Conservation (phyloP, 768 basidiomycete species). For the Aureoboletus auriporus region DNA sequence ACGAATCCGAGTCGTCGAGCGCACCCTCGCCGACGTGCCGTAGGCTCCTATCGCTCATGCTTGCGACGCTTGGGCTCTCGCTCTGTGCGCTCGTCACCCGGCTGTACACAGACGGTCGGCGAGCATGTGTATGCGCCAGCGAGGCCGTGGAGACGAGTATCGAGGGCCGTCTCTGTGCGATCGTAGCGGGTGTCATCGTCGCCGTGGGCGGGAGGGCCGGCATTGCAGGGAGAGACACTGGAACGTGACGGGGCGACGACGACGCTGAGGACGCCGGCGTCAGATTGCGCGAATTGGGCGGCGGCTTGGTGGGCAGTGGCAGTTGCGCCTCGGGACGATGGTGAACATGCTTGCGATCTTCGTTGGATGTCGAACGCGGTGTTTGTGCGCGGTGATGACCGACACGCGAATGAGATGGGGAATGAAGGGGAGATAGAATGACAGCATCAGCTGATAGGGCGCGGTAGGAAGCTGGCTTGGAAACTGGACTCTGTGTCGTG, state of each 20-base stretch:
- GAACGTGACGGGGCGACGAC: slow-evolving; percentile 50
- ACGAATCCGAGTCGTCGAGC: slow-evolving; percentile 74
- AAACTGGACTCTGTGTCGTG: slow-evolving; percentile 2
- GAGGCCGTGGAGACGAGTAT: slow-evolving; percentile 35
- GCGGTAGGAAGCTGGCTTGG: slow-evolving; percentile 24
- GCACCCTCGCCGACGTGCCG: slow-evolving; percentile 75
- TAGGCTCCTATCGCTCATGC: slow-evolving; percentile 43
- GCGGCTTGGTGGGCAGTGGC: slow-evolving; percentile 21
- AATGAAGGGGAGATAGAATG: slow-evolving; percentile 14
- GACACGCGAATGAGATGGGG: slow-evolving; percentile 23
- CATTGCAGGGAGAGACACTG: slow-evolving; percentile 31
- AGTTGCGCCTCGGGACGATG: slow-evolving; percentile 15
- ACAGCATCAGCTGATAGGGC: slow-evolving; percentile 24
- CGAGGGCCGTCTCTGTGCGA: slow-evolving; percentile 38
- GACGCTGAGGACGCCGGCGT: slow-evolving; percentile 58
- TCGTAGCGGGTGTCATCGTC: slow-evolving; percentile 44
- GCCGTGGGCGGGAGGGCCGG: slow-evolving; percentile 27
- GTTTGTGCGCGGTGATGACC: slow-evolving; percentile 2
- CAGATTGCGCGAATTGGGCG: slow-evolving; percentile 41
- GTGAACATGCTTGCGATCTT: slow-evolving; percentile 21
- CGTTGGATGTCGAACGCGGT: slow-evolving; percentile 16
- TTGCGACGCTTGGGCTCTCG: slow-evolving; percentile 31
- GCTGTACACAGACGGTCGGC: slow-evolving; percentile 38
- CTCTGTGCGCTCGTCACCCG: slow-evolving; percentile 32
- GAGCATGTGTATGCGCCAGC: slow-evolving; percentile 25